phyloP scores from a whole-genome alignment of 192 early-diverging fungal species.

The Coemansia aciculifera region DNA sequence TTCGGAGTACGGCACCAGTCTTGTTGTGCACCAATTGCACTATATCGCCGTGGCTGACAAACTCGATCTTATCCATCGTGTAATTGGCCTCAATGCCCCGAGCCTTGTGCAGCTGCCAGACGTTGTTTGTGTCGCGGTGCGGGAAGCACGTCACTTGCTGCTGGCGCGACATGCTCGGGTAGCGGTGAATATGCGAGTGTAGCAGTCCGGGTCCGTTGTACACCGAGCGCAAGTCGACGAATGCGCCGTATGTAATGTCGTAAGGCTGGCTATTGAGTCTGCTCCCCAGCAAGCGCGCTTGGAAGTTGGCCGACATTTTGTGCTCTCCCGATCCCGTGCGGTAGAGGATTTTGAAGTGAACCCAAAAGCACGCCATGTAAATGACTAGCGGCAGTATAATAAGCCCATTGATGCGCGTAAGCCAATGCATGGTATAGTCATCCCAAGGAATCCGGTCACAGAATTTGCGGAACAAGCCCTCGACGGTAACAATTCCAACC shows the following conservation, averaged over 20 bases:
- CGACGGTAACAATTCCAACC: slow-evolving; percentile 85
- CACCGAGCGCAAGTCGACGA: slow-evolving; percentile 32
- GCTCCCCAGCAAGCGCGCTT: slow-evolving; percentile 78
- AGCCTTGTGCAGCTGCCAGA: slow-evolving; percentile 59
- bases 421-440: slow-evolving; percentile 76
- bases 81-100: slow-evolving; percentile 36
- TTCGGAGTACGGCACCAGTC: slow-evolving; percentile 61
- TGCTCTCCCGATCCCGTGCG: slow-evolving; percentile 87
- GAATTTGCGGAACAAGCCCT: slow-evolving; percentile 87
- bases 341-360: slow-evolving; percentile 87
- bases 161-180: slow-evolving; percentile 65
- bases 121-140: slow-evolving; percentile 74
- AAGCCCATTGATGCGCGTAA: slow-evolving; percentile 76
- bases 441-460: slow-evolving; percentile 69
- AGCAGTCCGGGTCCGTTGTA: slow-evolving; percentile 50
- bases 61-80: slow-evolving; percentile 52
- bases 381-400: slow-evolving; percentile 78
- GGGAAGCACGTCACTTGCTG: slow-evolving; percentile 91
- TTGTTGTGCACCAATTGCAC: slow-evolving; percentile 72
- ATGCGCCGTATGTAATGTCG: slow-evolving; percentile 43
- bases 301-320: slow-evolving; percentile 89
- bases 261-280: slow-evolving; percentile 56
- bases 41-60: slow-evolving; percentile 73
- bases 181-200: slow-evolving; percentile 65
- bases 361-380: slow-evolving; percentile 86